phyloP scores from a whole-genome alignment of 169 alveolate species.

The Plasmodium cynomolgi region DNA sequence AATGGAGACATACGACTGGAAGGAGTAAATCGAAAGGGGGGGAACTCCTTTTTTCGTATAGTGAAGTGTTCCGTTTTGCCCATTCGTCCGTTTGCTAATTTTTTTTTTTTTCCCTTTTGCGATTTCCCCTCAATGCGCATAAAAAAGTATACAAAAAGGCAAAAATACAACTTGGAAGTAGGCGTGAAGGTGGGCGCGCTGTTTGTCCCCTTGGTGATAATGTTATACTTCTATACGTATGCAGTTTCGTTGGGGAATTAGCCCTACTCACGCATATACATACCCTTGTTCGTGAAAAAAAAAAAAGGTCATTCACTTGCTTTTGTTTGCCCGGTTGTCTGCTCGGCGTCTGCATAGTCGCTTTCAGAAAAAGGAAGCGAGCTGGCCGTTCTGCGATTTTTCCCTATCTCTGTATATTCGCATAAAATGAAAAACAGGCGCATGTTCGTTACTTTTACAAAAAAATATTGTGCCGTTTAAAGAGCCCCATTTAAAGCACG shows the following conservation, averaged over 20 bases:
- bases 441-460: not conserved
- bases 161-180: not conserved
- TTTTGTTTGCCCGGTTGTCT: not conserved
- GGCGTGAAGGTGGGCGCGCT: not conserved
- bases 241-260: not conserved
- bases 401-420: not conserved
- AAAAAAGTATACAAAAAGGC: not conserved
- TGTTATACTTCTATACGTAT: not conserved
- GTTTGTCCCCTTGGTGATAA: not conserved
- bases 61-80: not conserved
- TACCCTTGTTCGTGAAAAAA: not conserved
- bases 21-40: not conserved
- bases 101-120: not conserved
- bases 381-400: not conserved
- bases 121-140: not conserved
- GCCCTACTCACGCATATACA: not conserved
- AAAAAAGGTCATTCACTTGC: not conserved
- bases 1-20: not conserved
- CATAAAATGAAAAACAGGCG: not conserved
- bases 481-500: not conserved
- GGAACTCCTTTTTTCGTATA: not conserved
- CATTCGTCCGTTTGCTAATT: not conserved
- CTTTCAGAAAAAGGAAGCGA: not conserved
- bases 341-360: not conserved
- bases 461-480: not conserved